These are phyloP conservation scores for Tolypocladium tropicale DNA, from an alignment of 2,329 filamentous ascomycete genomes.

Conservation along the genomic window DNA sequence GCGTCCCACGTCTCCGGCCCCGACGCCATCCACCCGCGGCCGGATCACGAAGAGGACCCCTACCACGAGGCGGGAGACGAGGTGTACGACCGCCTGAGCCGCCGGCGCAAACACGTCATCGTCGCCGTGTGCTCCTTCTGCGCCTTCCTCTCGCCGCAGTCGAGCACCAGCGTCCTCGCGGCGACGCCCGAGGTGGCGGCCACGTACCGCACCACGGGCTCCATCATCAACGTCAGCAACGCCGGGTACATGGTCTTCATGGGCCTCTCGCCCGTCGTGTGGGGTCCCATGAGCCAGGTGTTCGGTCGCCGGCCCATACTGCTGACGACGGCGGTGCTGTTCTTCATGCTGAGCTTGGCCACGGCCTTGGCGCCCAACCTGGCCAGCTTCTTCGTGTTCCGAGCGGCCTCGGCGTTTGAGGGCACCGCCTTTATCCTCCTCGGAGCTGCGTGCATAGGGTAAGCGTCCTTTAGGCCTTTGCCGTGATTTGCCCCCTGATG, in stretches of 20 bases:
- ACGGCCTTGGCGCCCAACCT: slow-evolving; percentile 65
- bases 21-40: slow-evolving; percentile 13
- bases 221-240: slow-evolving; percentile 64
- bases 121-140: slow-evolving; percentile 63
- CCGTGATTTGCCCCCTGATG: neutral
- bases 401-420: slow-evolving; percentile 64
- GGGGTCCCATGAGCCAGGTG: slow-evolving; percentile 60
- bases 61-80: slow-evolving; percentile 12
- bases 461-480: slow-evolving; percentile 2
- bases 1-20: slow-evolving; percentile 19
- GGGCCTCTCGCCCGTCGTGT: slow-evolving; percentile 60
- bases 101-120: slow-evolving; percentile 53
- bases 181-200: slow-evolving; percentile 64
- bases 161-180: slow-evolving; percentile 61
- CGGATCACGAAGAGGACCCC: slow-evolving; percentile 24
- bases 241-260: slow-evolving; percentile 67
- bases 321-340: slow-evolving; percentile 49
- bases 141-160: slow-evolving; percentile 65
- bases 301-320: slow-evolving; percentile 49
- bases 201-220: slow-evolving; percentile 54
- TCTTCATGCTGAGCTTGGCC: slow-evolving; percentile 60
- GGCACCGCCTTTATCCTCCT: slow-evolving; percentile 66
- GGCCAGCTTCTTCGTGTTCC: slow-evolving; percentile 61
- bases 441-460: slow-evolving; percentile 59
- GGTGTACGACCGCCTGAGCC: slow-evolving; percentile 55